Base-by-base conservation (phyloP, 768 basidiomycete genomes). In the Cystobasidium ongulense region DNA sequence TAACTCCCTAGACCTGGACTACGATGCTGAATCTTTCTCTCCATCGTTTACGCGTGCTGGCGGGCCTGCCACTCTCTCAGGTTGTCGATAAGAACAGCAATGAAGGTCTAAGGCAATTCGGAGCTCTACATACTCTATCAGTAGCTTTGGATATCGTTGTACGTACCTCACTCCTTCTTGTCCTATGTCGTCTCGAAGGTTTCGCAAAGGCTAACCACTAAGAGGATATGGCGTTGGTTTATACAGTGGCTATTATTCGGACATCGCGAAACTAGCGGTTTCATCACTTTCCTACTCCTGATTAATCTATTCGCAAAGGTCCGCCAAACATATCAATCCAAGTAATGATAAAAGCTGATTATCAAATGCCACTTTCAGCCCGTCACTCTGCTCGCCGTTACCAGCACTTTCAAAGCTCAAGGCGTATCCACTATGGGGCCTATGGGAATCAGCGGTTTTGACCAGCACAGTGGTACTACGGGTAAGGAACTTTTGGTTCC, bases 101-200 rank as follows among this genome's bases (percentile, higher is more conserved):
- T 36, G 68, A 71, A 71, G 68, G 68, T 31, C 36, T 71, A n/a
- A 3, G 68, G 53, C 68, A 71, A 54, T 71, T 71, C 36, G 68
- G 68, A 5, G 68, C 68, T 8, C 53, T 71, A n/a, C 68, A 71
- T 43, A 53, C 53, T 38, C 54, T 71, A 8, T 71, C 68, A 23
- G 4, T 71, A 21, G 27, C 54, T 5, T 36, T 71, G 31, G 68
- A 71, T 71, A 33, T 71, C 3, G 21, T 71, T 23, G 68, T 71
- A 43, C 21, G 68, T 38, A 23, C 13, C 1, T n/a, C n/a, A n/a
- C n/a, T n/a, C n/a, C n/a, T n/a, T n/a, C n/a, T n/a, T n/a, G n/a
- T n/a, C n/a, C n/a, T n/a, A n/a, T n/a, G n/a, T n/a, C n/a, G n/a
- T n/a, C n/a, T n/a, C n/a, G n/a, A n/a, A n/a, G n/a, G n/a, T n/a